Conservation (phyloP, 2,329 filamentous ascomycete species). For the Ophiostoma angusticollis region DNA sequence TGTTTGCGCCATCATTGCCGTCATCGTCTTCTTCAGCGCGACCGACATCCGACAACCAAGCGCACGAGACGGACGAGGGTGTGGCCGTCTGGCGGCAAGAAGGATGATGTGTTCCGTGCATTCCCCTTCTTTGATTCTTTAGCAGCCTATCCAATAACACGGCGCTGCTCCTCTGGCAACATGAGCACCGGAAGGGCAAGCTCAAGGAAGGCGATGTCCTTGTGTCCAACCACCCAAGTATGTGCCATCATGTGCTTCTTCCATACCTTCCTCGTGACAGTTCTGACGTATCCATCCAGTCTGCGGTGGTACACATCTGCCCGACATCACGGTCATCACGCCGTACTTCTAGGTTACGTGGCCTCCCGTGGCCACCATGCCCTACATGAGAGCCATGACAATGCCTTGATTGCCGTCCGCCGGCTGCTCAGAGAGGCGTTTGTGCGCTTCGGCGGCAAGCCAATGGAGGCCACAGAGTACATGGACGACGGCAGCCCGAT, state of each 20-base stretch:
- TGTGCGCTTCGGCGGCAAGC: conserved; percentile 35
- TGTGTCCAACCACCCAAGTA: conserved; percentile 68
- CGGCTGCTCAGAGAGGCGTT: conserved; percentile 51
- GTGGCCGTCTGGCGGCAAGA: background rate
- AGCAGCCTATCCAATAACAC: too few species aligned
- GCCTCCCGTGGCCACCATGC: conserved; percentile 57
- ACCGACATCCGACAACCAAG: too few species aligned
- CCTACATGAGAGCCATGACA: conserved; percentile 69
- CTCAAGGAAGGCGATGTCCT: conserved; percentile 69
- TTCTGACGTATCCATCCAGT: background rate
- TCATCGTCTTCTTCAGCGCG: too few species aligned
- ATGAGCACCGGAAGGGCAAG: conserved; percentile 66
- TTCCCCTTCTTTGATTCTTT: too few species aligned
- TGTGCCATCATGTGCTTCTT: background rate
- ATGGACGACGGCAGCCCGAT: conserved; percentile 29
- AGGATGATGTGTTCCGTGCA: too few species aligned
- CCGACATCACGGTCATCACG: conserved; percentile 70
- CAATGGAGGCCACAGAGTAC: conserved; percentile 23
- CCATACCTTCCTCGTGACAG: too few species aligned
- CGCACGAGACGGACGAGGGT: background rate
- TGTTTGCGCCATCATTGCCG: too few species aligned
- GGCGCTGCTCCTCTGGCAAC: conserved; percentile 63
- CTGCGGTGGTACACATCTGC: conserved; percentile 49
- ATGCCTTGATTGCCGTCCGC: conserved; percentile 60
- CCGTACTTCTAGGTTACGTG: conserved; percentile 64